phyloP scores from a whole-genome alignment of 1,284 basidiomycete genomes.

The Sporisorium sorghi region DNA sequence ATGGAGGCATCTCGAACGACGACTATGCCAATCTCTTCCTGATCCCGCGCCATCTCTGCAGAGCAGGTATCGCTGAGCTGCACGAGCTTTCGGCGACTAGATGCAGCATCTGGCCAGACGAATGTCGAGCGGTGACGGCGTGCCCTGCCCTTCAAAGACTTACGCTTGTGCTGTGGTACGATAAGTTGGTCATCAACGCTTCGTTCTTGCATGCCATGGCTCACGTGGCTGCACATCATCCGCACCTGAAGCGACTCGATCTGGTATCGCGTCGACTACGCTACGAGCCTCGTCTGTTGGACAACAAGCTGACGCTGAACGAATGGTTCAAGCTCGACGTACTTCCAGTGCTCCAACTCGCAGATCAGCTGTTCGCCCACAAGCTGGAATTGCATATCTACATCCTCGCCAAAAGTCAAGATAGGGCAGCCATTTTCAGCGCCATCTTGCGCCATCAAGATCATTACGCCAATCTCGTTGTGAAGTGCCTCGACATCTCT shows the following conservation, averaged over 20 bases:
- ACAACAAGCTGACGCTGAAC: background rate
- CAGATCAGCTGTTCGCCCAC: background rate
- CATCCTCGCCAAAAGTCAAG: background rate
- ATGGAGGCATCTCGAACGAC: background rate
- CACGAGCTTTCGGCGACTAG: background rate
- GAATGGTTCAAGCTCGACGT: slow-evolving; percentile 3
- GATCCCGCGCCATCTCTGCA: background rate
- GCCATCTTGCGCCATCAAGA: background rate
- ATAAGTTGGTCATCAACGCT: background rate
- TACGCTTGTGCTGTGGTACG: slow-evolving; percentile 12
- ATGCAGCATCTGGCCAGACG: background rate
- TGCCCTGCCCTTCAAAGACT: background rate
- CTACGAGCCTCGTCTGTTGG: background rate
- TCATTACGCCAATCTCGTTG: background rate
- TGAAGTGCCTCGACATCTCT: background rate
- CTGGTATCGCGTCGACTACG: slow-evolving; percentile 7
- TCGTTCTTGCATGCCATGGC: slow-evolving; percentile 4
- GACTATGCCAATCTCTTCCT: slow-evolving; percentile 16
- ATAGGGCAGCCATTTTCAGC: background rate
- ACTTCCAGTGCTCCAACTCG: background rate
- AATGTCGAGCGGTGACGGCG: background rate
- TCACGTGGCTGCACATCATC: slow-evolving; percentile 3
- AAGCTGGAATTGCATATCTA: background rate
- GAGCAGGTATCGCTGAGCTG: background rate
- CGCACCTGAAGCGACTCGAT: background rate